phyloP scores from a whole-genome alignment of 805 yeast genomes.

The Maudiozyma turicensis region DNA sequence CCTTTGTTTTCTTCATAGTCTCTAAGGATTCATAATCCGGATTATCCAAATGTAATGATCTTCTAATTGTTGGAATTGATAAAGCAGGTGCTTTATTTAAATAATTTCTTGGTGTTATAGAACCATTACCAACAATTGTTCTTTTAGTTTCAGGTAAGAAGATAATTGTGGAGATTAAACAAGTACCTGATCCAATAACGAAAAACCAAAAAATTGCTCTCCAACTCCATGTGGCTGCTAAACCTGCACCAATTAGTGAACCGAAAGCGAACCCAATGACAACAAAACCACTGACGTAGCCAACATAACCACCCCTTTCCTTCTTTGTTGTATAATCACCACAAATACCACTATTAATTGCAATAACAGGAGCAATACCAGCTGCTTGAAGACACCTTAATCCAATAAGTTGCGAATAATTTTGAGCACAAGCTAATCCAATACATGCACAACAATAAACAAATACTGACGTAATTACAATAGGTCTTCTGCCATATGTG shows the following conservation, averaged over 20 bases:
- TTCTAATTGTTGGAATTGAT: constrained; percentile 13
- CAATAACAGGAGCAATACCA: constrained; percentile 66
- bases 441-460: constrained; percentile 52
- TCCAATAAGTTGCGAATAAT: constrained; percentile 50
- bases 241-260: constrained; percentile 48
- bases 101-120: constrained; percentile 39
- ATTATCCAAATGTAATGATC: constrained; percentile 19
- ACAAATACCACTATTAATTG: constrained; percentile 58
- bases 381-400: constrained; percentile 67
- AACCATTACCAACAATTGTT: constrained; percentile 64
- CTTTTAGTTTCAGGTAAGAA: constrained; percentile 73
- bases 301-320: constrained; percentile 64
- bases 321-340: constrained; percentile 62
- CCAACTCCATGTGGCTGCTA: constrained; percentile 49
- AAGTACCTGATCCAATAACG: constrained; percentile 49
- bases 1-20: constrained; percentile 16
- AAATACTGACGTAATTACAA: constrained; percentile 43
- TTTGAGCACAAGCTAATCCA: constrained; percentile 51
- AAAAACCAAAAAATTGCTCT: constrained; percentile 67
- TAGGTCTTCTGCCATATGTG: constrained; percentile 60
- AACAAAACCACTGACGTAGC: constrained; percentile 57
- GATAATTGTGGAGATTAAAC: constrained; percentile 29
- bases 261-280: constrained; percentile 71
- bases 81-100: constrained; percentile 41
- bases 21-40: constrained; percentile 28